These are phyloP conservation scores for Pleurotus giganteus DNA, from an alignment of 768 basidiomycete genomes.

Conservation along the genomic window DNA sequence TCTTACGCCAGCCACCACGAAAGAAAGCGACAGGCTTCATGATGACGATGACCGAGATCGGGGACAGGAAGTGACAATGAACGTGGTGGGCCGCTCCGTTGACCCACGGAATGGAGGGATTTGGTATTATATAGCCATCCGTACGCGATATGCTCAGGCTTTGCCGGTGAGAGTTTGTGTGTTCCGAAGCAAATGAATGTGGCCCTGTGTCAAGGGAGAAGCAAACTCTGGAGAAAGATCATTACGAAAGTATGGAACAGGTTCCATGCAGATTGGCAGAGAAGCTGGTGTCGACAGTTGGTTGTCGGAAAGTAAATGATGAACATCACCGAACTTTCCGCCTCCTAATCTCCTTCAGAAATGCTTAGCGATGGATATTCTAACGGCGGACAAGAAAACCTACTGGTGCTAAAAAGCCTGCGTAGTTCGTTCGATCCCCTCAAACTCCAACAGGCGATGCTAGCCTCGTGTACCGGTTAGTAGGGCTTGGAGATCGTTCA, in stretches of 20 bases:
- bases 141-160: slow-evolving; percentile 1
- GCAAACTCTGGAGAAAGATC: slow-evolving; percentile 1
- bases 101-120: slow-evolving; percentile 6
- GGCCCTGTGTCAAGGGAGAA: slow-evolving; percentile 8
- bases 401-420: background rate
- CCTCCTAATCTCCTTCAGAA: slow-evolving; percentile 9
- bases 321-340: slow-evolving; percentile 7
- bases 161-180: slow-evolving; percentile 3
- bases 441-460: background rate
- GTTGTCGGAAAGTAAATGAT: slow-evolving; percentile 8
- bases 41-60: slow-evolving; percentile 4
- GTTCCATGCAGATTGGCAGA: slow-evolving; percentile 10
- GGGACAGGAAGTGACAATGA: background rate
- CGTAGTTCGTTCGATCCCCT: background rate
- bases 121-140: background rate
- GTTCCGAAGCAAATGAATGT: slow-evolving; percentile 3
- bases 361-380: slow-evolving; percentile 1
- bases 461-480: slow-evolving; percentile 7
- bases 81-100: background rate
- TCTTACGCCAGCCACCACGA: slow-evolving; percentile 7
- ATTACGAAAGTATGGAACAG: slow-evolving; percentile 8
- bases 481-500: background rate
- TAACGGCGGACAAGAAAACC: background rate
- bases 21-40: slow-evolving; percentile 11
- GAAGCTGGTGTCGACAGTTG: slow-evolving; percentile 5